Percentiles rank a stretch among this genome's conserved stretches.
phyloP scores from a whole-genome alignment of 2,329 filamentous ascomycete species.

The Pyricularia grisea region DNA sequence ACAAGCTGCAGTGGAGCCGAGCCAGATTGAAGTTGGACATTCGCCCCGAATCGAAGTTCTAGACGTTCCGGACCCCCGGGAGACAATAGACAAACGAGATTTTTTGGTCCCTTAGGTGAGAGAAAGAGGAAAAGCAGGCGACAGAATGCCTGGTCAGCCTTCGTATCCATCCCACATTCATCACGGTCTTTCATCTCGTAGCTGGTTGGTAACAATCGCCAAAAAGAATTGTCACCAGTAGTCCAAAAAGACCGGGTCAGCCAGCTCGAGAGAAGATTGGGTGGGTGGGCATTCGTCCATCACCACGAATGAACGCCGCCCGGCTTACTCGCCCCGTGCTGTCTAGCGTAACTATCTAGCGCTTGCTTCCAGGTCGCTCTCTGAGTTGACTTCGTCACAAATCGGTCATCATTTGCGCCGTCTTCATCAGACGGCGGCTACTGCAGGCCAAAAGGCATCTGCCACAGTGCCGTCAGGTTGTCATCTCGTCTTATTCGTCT shows the following conservation, averaged over 20 bases:
- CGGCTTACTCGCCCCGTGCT: background rate
- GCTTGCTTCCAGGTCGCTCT: background rate
- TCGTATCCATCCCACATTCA: background rate
- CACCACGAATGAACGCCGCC: background rate
- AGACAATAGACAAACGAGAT: background rate
- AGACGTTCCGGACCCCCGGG: background rate
- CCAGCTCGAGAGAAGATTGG: background rate
- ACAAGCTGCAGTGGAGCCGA: background rate
- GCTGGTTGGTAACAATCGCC: background rate
- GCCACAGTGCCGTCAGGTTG: background rate
- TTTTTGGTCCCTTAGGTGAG: background rate
- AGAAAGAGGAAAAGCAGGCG: background rate
- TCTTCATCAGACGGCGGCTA: background rate
- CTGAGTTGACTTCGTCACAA: background rate
- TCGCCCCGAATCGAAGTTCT: background rate
- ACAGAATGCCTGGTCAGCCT: background rate
- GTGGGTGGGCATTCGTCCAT: background rate
- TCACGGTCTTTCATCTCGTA: background rate
- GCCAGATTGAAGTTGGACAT: background rate
- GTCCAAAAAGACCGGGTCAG: background rate
- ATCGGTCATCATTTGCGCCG: background rate
- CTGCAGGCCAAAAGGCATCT: background rate
- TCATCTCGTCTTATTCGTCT: background rate
- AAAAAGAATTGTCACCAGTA: background rate
- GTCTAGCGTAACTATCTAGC: background rate